Evolutionary conservation across 164 flowering plant species (phyloP).

Genomic region (Amborella trichopoda): DNA sequence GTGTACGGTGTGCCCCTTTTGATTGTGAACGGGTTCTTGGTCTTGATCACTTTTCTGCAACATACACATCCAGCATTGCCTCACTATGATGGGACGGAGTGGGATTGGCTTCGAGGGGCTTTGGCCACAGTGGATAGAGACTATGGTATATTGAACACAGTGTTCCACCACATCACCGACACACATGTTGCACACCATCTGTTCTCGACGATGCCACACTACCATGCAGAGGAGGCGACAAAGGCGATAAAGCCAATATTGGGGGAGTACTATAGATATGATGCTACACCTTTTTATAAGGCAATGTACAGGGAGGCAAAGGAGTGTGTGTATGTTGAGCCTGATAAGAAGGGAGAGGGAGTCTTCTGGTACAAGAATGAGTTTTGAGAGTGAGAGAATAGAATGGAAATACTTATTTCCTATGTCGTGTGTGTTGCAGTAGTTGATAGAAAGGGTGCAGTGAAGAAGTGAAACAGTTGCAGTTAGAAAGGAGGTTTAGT

Average conservation of each 20-base stretch:
- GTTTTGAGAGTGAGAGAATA: too few species aligned
- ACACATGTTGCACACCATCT: constrained; percentile 81
- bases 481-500: too few species aligned
- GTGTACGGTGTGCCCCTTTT: constrained; percentile 58
- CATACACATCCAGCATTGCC: constrained; percentile 84
- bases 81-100: constrained; percentile 64
- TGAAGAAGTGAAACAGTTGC: too few species aligned
- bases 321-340: constrained; percentile 70
- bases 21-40: constrained; percentile 64
- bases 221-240: constrained; percentile 82
- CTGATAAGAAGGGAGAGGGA: constrained; percentile 47
- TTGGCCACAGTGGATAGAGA: constrained; percentile 73
- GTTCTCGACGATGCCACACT: constrained; percentile 81
- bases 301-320: constrained; percentile 69
- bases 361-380: constrained; percentile 59
- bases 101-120: constrained; percentile 92
- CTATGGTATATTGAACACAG: constrained; percentile 65
- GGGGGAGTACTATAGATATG: constrained; percentile 62
- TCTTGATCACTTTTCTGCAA: constrained; percentile 65
- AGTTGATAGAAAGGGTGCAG: too few species aligned
- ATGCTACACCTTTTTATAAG: constrained; percentile 48
- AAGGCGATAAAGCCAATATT: constrained; percentile 60
- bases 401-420: too few species aligned
- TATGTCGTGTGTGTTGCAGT: too few species aligned
- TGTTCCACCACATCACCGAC: constrained; percentile 75